Evolutionary conservation across 2,329 filamentous ascomycete genomes (phyloP).

Genomic region (Claviceps fusiformis): DNA sequence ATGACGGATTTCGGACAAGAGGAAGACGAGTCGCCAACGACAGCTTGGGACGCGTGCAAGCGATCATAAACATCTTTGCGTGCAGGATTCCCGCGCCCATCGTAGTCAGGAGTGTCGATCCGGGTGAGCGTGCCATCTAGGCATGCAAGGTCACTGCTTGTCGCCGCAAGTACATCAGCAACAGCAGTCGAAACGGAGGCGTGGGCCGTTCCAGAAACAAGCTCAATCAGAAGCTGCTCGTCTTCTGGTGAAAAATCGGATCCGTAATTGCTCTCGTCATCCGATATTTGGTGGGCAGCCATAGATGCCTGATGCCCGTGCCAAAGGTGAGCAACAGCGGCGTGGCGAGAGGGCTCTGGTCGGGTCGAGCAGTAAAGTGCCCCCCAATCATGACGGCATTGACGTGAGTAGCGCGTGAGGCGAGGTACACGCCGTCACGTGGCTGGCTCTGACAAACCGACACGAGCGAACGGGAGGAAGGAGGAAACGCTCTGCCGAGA

Average conservation of each 20-base stretch:
- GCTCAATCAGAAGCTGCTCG: slow-evolving; percentile 25
- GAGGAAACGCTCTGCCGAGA: no score
- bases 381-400: not conserved
- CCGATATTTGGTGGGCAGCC: not conserved
- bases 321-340: no score
- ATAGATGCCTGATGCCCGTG: not conserved
- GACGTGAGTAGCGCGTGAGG: not conserved
- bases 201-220: slow-evolving; percentile 13
- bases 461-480: no score
- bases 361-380: no score
- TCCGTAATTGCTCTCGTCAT: slow-evolving; percentile 27
- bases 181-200: not conserved
- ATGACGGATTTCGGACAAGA: not conserved
- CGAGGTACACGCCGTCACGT: not conserved
- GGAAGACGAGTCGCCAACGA: not conserved
- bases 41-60: not conserved
- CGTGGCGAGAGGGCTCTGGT: no score
- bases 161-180: not conserved
- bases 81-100: not conserved
- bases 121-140: not conserved
- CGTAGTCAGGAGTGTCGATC: not conserved
- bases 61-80: not conserved
- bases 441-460: not conserved
- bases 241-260: slow-evolving; percentile 35
- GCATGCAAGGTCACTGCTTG: not conserved